phyloP scores from a whole-genome alignment of 1,284 basidiomycete genomes.

The Mycocalia duriaeana region DNA sequence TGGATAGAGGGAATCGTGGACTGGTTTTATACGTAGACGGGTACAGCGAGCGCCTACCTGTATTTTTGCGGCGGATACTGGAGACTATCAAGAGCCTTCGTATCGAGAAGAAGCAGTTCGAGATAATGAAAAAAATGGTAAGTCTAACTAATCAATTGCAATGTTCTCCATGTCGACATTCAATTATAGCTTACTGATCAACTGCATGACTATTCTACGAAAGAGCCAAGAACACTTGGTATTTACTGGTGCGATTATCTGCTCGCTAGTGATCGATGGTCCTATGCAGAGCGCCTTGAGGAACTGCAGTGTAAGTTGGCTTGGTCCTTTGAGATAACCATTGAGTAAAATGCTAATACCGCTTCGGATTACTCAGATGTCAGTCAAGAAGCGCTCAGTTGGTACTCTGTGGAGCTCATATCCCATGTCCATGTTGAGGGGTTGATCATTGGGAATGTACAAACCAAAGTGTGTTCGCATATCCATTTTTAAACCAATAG shows the following conservation, averaged over 20 bases:
- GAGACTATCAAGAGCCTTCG: conserved; percentile 67
- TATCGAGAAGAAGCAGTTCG: conserved; percentile 71
- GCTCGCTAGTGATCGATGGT: conserved; percentile 73
- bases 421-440: too few relatives aligned
- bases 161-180: neutral
- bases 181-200: conserved; percentile 6
- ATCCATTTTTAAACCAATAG: too few relatives aligned
- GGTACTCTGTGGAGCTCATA: too few relatives aligned
- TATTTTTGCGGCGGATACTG: conserved; percentile 75
- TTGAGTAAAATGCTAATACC: too few relatives aligned
- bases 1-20: conserved; percentile 65
- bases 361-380: too few relatives aligned
- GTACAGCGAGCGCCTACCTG: conserved; percentile 91
- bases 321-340: too few relatives aligned
- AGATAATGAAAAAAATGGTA: conserved; percentile 84
- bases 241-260: conserved; percentile 75
- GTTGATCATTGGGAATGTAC: too few relatives aligned
- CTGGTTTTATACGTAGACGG: conserved; percentile 74
- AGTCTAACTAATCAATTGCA: neutral
- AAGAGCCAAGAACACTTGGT: conserved; percentile 80
- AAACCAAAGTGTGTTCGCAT: too few relatives aligned
- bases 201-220: conserved; percentile 45
- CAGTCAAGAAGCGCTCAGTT: too few relatives aligned
- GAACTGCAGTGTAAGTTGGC: too few relatives aligned
- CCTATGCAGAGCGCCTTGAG: conserved; percentile 74